Conservation (phyloP, 2,329 filamentous ascomycete genomes). For the Chrysoporthe puriensis region DNA sequence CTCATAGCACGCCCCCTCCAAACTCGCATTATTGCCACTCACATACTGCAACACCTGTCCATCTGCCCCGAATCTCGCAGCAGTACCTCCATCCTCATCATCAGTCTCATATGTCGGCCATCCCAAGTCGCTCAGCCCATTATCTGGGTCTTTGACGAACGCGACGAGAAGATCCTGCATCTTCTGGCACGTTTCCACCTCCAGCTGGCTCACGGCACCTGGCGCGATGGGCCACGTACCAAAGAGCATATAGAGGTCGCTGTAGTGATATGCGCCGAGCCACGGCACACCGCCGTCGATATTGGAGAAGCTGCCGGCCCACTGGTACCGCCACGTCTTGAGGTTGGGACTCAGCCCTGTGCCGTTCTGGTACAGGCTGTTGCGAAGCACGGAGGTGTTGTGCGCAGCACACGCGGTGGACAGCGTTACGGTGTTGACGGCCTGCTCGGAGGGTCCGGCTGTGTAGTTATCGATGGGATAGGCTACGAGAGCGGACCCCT, state of each 20-base stretch:
- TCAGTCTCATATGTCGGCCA: constrained; percentile 28
- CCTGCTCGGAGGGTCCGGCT: constrained; percentile 19
- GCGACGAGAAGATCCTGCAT: constrained; percentile 32
- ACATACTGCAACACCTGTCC: constrained; percentile 14
- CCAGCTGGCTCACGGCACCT: constrained; percentile 17
- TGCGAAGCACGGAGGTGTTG: constrained; percentile 21
- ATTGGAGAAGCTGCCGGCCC: constrained; percentile 27
- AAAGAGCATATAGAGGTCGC: constrained; percentile 24
- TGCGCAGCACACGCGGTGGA: constrained; percentile 13
- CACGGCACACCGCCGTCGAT: constrained; percentile 17
- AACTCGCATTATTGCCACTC: constrained; percentile 12
- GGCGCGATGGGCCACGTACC: constrained; percentile 17
- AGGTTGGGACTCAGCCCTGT: constrained; percentile 10
- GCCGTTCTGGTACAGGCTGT: constrained; percentile 11
- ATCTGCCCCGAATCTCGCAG: constrained; percentile 7
- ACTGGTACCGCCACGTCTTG: constrained; percentile 25
- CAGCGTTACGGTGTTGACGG: constrained; percentile 4
- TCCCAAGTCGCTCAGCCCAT: constrained; percentile 43
- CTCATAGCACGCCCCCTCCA: constrained; percentile 6
- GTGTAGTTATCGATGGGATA: constrained; percentile 18
- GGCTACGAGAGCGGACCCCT: constrained; percentile 14
- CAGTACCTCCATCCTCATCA: constrained; percentile 3
- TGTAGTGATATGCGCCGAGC: constrained; percentile 26
- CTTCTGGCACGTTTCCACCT: constrained; percentile 15
- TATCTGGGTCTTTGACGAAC: constrained; percentile 41